Evolutionary conservation across 1,139 yeast genomes (phyloP).

Genomic region (Candida frijolesensis): DNA sequence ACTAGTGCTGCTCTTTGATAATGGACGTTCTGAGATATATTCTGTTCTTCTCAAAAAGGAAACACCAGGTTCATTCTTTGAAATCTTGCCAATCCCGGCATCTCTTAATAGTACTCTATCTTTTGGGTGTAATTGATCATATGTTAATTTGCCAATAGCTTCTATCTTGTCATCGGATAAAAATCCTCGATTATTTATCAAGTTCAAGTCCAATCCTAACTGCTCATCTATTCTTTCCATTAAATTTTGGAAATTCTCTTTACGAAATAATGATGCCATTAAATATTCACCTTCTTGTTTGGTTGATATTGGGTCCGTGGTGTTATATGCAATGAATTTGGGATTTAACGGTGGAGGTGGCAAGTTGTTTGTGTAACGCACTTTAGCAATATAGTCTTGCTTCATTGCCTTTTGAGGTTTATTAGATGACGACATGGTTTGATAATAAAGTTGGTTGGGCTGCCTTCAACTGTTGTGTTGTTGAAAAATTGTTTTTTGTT

Average conservation of each 20-base stretch:
- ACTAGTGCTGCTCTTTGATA: constrained; percentile 20
- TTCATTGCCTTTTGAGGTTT: constrained; percentile 45
- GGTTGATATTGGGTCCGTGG: constrained; percentile 39
- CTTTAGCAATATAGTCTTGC: constrained; percentile 88
- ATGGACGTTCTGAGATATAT: constrained; percentile 62
- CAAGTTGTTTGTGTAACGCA: constrained; percentile 80
- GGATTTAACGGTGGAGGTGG: constrained; percentile 97
- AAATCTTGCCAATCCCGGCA: constrained; percentile 57
- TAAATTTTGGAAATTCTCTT: constrained; percentile 68
- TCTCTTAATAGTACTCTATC: constrained; percentile 81
- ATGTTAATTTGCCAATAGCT: constrained; percentile 23
- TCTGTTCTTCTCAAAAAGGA: constrained; percentile 93
- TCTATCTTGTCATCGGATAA: constrained; percentile 45
- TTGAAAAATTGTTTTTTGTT: constrained; percentile 1
- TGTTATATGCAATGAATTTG: constrained; percentile 63
- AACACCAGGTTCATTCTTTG: constrained; percentile 63
- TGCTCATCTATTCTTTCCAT: constrained; percentile 70
- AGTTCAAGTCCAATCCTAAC: constrained; percentile 78
- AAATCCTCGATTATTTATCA: constrained; percentile 66
- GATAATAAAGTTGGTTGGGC: too few species aligned
- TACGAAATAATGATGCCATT: constrained; percentile 72
- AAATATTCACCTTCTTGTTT: constrained; percentile 62
- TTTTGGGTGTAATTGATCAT: constrained; percentile 59
- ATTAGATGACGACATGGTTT: constrained; percentile 23
- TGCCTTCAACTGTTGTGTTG: constrained; percentile 5